A percentile compares a stretch with the other conserved stretches of the same genome.
Conservation (phyloP, 371 early-diverging fungal genomes). For the Rhizopus stolonifer region DNA sequence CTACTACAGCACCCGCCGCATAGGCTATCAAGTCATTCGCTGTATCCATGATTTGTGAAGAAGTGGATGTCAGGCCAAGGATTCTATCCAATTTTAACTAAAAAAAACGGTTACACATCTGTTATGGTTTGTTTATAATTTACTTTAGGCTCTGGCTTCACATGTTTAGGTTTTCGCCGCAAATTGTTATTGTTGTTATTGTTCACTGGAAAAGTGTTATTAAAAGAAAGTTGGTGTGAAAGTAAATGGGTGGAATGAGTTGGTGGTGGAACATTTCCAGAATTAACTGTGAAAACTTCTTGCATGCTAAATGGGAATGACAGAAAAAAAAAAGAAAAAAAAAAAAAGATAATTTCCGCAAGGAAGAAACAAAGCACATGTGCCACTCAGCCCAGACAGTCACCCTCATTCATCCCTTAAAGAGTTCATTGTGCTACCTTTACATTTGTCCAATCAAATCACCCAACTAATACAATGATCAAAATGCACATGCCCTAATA, state of each 20-base stretch:
- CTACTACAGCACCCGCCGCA: constrained; percentile 75
- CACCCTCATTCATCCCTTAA: constrained; percentile 7
- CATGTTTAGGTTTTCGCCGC: constrained; percentile 6
- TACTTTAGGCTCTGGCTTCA: constrained; percentile 25
- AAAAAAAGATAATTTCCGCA: neutral
- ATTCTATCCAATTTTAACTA: constrained; percentile 67
- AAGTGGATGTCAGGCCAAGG: constrained; percentile 61
- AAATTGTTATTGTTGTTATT: constrained; percentile 22
- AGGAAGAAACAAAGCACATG: neutral
- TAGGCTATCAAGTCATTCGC: constrained; percentile 69
- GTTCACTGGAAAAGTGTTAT: constrained; percentile 2
- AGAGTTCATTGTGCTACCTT: constrained; percentile 1
- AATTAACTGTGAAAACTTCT: constrained; percentile 46
- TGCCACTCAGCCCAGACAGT: constrained; percentile 8
- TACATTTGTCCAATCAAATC: neutral
- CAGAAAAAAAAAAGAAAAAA: constrained; percentile 1
- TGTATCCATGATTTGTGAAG: constrained; percentile 57
- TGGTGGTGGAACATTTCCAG: constrained; percentile 47
- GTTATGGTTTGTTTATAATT: neutral
- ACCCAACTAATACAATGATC: too few relatives aligned
- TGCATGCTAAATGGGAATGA: constrained; percentile 24
- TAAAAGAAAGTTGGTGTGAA: constrained; percentile 25
- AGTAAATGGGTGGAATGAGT: constrained; percentile 30
- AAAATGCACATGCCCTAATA: neutral
- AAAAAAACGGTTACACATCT: neutral